Percentiles rank a stretch among this genome's conserved stretches.
Evolutionary conservation across 1,139 yeast species (phyloP).

Genomic region (Yamadazyma trypodendri): DNA sequence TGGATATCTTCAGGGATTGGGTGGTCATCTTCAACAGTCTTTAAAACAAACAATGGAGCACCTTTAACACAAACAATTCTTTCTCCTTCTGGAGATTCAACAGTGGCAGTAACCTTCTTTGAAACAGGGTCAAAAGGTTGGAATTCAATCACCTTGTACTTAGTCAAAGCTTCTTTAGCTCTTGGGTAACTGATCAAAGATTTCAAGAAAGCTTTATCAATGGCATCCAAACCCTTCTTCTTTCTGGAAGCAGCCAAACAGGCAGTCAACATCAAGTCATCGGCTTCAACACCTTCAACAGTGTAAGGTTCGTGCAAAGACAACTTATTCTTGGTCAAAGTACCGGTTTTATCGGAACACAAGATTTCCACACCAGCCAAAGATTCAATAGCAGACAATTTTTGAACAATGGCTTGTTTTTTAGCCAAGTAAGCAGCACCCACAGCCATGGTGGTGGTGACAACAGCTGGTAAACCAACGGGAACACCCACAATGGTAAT

Average conservation of each 20-base stretch:
- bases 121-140: constrained; percentile 98
- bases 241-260: constrained; percentile 98
- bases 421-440: constrained; percentile 99
- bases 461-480: constrained; percentile 99
- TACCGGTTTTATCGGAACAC: constrained; percentile 99
- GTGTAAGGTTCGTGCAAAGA: constrained; percentile 98
- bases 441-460: constrained; percentile 99
- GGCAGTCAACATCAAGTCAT: constrained; percentile 96
- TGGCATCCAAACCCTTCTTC: constrained; percentile 98
- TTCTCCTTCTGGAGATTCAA: constrained; percentile 96
- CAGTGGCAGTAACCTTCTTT: constrained; percentile 92
- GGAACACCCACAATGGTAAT: constrained; percentile 99
- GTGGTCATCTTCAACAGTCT: constrained; percentile 96
- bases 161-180: constrained; percentile 92
- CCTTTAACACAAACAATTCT: constrained; percentile 95
- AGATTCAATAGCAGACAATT: constrained; percentile 96
- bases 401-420: constrained; percentile 98
- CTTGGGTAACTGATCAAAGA: constrained; percentile 84
- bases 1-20: constrained; percentile 95
- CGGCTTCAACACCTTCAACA: constrained; percentile 98
- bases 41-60: constrained; percentile 92
- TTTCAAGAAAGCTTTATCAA: constrained; percentile 95
- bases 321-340: constrained; percentile 95
- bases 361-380: constrained; percentile 98
- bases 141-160: constrained; percentile 93